Conservation (phyloP, 129 eudicot species). For the Mikania micrantha region DNA sequence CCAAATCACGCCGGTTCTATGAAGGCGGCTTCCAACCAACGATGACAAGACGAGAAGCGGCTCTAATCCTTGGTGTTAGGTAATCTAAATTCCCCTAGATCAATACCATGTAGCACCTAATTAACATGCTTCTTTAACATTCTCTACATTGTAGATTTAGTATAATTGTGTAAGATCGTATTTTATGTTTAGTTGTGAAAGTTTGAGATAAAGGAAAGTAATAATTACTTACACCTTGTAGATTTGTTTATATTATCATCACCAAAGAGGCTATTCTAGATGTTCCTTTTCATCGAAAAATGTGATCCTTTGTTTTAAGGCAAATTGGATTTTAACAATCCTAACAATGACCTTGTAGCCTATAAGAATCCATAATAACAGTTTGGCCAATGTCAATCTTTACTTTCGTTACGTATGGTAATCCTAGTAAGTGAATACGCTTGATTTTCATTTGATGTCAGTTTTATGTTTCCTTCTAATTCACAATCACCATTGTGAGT, state of each 20-base stretch:
- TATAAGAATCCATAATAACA: too few species aligned
- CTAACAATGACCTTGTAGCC: too few species aligned
- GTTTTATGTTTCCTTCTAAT: too few species aligned
- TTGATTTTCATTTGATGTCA: too few species aligned
- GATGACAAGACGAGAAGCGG: constrained; percentile 92
- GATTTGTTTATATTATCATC: not conserved
- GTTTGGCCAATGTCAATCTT: too few species aligned
- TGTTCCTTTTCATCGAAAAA: not conserved
- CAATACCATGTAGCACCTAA: not conserved
- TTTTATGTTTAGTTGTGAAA: not conserved
- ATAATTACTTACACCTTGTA: not conserved
- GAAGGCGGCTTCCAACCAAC: constrained; percentile 89
- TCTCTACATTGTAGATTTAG: not conserved
- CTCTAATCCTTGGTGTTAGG: constrained; percentile 93
- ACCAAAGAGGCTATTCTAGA: not conserved
- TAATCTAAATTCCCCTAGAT: constrained; percentile 12
- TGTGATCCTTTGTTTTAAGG: too few species aligned
- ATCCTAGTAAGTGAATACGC: too few species aligned
- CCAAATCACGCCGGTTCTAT: constrained; percentile 65
- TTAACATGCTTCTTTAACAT: not conserved
- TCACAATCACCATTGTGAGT: too few species aligned
- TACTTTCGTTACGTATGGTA: too few species aligned
- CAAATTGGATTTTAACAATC: too few species aligned
- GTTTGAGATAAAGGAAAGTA: not conserved
- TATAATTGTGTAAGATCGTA: not conserved